These are phyloP conservation scores for Cylindrodendrum hubeiense DNA, from an alignment of 2,329 filamentous ascomycete genomes.

Conservation along the genomic window DNA sequence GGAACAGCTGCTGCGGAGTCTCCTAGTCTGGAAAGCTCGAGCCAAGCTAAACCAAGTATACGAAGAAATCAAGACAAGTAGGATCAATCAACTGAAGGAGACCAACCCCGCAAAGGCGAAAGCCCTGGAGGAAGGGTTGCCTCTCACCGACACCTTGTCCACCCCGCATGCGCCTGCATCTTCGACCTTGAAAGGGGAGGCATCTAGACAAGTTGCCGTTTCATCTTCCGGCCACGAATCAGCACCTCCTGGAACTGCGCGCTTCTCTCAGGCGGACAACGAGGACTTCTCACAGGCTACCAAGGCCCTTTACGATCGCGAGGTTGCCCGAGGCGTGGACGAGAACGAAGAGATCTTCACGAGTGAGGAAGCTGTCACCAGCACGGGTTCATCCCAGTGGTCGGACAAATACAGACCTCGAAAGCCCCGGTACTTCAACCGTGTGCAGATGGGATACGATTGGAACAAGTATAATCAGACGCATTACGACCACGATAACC, in stretches of 20 bases:
- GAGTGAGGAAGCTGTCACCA: conserved; percentile 82
- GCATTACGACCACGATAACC: conserved; percentile 98
- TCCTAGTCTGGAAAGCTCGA: conserved; percentile 92
- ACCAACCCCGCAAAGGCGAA: conserved; percentile 76
- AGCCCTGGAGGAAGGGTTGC: conserved; percentile 29
- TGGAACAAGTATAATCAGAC: conserved; percentile 99
- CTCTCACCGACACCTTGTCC: conserved; percentile 14
- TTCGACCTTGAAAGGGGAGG: conserved; percentile 22
- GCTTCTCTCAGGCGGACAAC: conserved; percentile 76
- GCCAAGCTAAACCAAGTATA: conserved; percentile 85
- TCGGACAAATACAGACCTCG: conserved; percentile 86
- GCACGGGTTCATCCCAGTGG: conserved; percentile 77
- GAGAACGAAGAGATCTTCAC: conserved; percentile 98
- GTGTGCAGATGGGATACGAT: conserved; percentile 98
- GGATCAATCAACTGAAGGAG: conserved; percentile 74
- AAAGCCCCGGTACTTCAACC: conserved; percentile 97
- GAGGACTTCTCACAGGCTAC: conserved; percentile 90
- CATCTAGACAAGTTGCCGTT: conserved; percentile 24
- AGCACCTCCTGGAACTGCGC: conserved; percentile 68
- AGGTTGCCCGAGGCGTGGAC: conserved; percentile 89
- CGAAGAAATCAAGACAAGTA: conserved; percentile 78
- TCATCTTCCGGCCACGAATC: conserved; percentile 43
- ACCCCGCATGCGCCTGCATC: conserved; percentile 13
- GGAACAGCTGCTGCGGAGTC: conserved; percentile 88
- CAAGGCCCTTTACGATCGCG: conserved; percentile 90